Evolutionary conservation across 192 early-diverging fungal genomes (phyloP).

Genomic region (Coemansia sp.): DNA sequence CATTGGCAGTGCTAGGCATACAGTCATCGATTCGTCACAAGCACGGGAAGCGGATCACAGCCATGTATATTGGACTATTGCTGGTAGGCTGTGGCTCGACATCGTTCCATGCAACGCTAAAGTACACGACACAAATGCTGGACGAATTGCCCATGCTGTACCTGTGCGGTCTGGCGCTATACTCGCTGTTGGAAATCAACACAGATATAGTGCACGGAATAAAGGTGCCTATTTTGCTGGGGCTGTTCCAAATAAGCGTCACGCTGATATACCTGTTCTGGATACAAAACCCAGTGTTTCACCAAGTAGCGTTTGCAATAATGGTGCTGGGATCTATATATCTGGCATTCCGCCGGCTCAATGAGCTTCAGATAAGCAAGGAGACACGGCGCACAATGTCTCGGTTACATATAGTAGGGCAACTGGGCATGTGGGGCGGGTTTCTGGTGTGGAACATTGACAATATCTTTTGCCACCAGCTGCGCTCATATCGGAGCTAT

Average conservation of each 20-base stretch:
- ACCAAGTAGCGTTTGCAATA: conserved; percentile 56
- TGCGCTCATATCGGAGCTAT: conserved; percentile 51
- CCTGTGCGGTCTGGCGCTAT: conserved; percentile 43
- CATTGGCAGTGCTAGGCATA: conserved; percentile 57
- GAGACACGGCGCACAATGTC: conserved; percentile 22
- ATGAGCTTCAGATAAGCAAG: conserved; percentile 16
- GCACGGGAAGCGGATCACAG: conserved; percentile 51
- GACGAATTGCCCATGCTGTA: conserved; percentile 79
- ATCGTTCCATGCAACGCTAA: conserved; percentile 70
- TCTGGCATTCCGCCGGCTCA: conserved; percentile 25
- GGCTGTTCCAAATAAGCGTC: conserved; percentile 42
- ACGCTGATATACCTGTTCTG: conserved; percentile 58
- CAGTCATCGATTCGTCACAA: conserved; percentile 46
- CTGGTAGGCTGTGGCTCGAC: conserved; percentile 64
- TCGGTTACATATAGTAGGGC: conserved; percentile 19
- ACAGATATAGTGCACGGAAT: conserved; percentile 23
- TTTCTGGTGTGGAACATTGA: conserved; percentile 74
- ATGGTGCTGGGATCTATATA: conserved; percentile 17
- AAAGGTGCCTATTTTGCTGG: conserved; percentile 39
- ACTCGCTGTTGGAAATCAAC: conserved; percentile 47
- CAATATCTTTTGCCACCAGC: conserved; percentile 60
- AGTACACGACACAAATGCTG: conserved; percentile 63
- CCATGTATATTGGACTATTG: conserved; percentile 54
- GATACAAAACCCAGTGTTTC: conserved; percentile 63
- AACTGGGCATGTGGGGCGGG: conserved; percentile 42